Evolutionary conservation across 768 basidiomycete genomes (phyloP).

Genomic region (Leucocoprinus sp.): DNA sequence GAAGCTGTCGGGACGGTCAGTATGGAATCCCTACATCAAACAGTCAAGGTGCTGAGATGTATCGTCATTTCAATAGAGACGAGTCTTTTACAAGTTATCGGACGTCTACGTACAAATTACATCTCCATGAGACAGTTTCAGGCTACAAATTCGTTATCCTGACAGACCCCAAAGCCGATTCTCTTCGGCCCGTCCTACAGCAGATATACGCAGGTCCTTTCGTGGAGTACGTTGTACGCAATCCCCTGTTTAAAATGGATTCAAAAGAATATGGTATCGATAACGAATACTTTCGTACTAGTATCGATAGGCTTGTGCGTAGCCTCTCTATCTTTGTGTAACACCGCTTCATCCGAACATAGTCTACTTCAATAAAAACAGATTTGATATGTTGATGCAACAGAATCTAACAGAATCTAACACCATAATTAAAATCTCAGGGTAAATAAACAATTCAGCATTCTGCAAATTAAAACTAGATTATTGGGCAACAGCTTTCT

Average conservation of each 20-base stretch:
- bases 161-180: conserved; percentile 79
- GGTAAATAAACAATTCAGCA: neutral
- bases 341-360: neutral
- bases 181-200: conserved; percentile 72
- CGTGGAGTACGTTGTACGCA: conserved; percentile 87
- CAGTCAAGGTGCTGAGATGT: neutral
- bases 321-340: conserved; percentile 41
- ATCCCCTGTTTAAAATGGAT: conserved; percentile 82
- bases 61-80: conserved; percentile 41
- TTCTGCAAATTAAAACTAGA: neutral
- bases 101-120: conserved; percentile 89
- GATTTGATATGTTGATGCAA: neutral
- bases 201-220: conserved; percentile 93
- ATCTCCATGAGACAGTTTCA: conserved; percentile 85
- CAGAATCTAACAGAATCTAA: conserved; percentile 1
- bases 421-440: neutral
- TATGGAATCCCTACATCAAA: neutral
- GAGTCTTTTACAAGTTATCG: conserved; percentile 87
- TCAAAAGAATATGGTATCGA: conserved; percentile 81
- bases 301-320: conserved; percentile 68
- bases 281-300: conserved; percentile 83
- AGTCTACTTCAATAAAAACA: neutral
- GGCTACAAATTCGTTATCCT: conserved; percentile 96
- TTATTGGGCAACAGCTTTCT: conserved; percentile 11
- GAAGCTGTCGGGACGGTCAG: conserved; percentile 82